Base-by-base conservation (phyloP, 2,329 filamentous ascomycete genomes). In the Trichoderma atroviride region DNA sequence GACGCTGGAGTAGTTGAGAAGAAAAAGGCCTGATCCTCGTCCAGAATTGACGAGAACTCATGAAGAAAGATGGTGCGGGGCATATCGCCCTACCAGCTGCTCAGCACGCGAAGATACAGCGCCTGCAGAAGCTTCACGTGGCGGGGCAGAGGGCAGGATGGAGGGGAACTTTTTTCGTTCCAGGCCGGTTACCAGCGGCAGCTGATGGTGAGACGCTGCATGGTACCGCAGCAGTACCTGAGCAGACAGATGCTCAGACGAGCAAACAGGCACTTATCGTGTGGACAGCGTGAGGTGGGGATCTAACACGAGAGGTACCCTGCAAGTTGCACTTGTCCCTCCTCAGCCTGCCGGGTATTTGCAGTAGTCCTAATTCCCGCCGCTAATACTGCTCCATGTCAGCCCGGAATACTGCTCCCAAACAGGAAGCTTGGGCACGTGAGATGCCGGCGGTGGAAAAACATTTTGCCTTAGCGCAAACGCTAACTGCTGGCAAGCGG, bases 1-100 rank as follows among this genome's bases (percentile, higher is more conserved):
- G 60, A 55, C 52, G 57, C 64, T 70, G 56, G 43, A 61, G 69
- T 68, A 60, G 65, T 68, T 71, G 72, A 73, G 69, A 64, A 71
- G 73, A 53, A 68, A 68, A 74, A 59, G 73, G 72, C 69, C 72
- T 72, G n/a, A 65, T 56, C 52, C 69, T 70, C 69, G 67, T 66
- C 43, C 53, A 69, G 57, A 69, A 57, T 62, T 65, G 72, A 74
- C 70, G 73, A 74, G 75, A 70, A 73, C 75, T 74, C 73, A 67
- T 77, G 74, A 70, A 79, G 75, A 74, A 80, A 73, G 72, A 75
- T 76, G 76, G 79, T 83, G 83, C 82, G 83, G 83, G 83, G 83
- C 83, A 84, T 84, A 74, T 73, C 75, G 73, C 72, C 71, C 72
- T 70, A 71, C 71, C 70, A 70, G 70, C 69, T 72, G 72, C 71